phyloP scores from a whole-genome alignment of 306 rosid genomes.

The Betula pendula region DNA sequence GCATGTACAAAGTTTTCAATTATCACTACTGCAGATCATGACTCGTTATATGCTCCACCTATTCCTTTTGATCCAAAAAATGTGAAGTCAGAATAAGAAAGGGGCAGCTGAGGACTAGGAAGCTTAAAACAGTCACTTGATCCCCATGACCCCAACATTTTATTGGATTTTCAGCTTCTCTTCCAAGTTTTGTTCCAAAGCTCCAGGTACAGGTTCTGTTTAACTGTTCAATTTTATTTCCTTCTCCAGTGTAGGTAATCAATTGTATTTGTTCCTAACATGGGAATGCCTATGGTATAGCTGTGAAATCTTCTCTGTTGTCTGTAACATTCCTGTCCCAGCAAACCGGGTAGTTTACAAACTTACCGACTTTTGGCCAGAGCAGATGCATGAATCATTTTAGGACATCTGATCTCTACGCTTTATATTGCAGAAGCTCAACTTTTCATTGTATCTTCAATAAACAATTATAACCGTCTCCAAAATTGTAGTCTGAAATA shows the following conservation, averaged over 20 bases:
- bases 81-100: too few species aligned
- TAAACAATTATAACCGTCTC: neutral
- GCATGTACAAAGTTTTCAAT: too few species aligned
- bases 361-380: neutral
- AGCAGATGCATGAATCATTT: neutral
- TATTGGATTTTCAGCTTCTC: neutral
- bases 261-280: neutral
- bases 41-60: too few species aligned
- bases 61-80: too few species aligned
- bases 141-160: neutral
- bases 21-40: too few species aligned
- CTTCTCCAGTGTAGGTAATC: neutral
- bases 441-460: neutral
- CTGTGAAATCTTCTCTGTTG: neutral
- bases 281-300: neutral
- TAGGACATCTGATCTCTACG: neutral
- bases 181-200: neutral
- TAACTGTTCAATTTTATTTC: neutral
- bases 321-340: neutral
- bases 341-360: neutral
- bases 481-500: neutral
- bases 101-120: neutral
- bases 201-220: neutral
- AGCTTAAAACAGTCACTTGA: neutral
- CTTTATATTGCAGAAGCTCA: neutral